Evolutionary conservation across 805 yeast species (phyloP), one percentile per base, ranked within the genome.

Genomic region (Metschnikowia matae): DNA sequence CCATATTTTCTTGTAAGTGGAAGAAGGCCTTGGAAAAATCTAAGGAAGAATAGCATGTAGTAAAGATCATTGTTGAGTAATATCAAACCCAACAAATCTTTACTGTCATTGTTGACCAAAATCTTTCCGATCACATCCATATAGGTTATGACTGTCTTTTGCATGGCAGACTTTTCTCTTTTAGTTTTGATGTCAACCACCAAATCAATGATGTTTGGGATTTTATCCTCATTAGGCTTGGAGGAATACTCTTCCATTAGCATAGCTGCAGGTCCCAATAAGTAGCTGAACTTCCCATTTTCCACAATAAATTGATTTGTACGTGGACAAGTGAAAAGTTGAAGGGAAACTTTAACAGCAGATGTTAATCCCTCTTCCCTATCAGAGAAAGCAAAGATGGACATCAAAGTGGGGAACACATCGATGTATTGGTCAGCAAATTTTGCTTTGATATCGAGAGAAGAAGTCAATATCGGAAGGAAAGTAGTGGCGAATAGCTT

Each of bases 1-100:
- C 89, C 92, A 40, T 73, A 72, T 54, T 83, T 83, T 51, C 89
- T 74, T 49, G 64, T 71, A 29, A 84, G 65, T 23, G 76, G 71
- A 73, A 80, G 80, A 37, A 78, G 77, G 21, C 84, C 82, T 58
- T 84, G 86, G 61, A 82, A 84, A 15, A 71, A 62, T 48, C 77
- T 73, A 26, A 83, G 68, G n/a, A 83, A 67, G 10, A 75, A 62
- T 2, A 80, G 62, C 1, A 82, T 48, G 33, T 76, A 63, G 8
- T 68, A 61, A 39, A 83, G 61, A 46, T 69, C 73, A 20, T 67
- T 63, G n/a, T 68, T 64, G 6, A 62, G 49, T 17, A 75, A 58
- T 15, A 79, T 54, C 7, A 42, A 39, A 23, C 51, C 41, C 20
- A 65, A 50, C 2, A 51, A 50, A n/a, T 56, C 50, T 1, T 50